phyloP scores from a whole-genome alignment of 305 asterid species.

The Solanum aculeatissimum region DNA sequence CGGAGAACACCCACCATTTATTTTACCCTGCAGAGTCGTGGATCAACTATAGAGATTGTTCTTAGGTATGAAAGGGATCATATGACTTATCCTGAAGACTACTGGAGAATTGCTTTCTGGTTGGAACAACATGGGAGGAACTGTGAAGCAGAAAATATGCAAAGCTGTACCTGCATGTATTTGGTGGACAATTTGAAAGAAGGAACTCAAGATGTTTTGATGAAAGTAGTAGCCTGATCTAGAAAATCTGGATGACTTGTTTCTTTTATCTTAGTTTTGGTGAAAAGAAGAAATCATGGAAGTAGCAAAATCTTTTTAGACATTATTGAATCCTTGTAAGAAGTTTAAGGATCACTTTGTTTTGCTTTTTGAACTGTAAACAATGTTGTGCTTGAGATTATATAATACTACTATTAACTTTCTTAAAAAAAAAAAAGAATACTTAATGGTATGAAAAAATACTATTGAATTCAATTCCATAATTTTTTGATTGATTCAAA shows the following conservation, averaged over 20 bases:
- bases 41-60: background rate
- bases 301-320: background rate
- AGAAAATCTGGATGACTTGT: background rate
- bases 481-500: background rate
- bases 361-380: background rate
- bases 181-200: background rate
- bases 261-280: background rate
- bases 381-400: background rate
- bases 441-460: background rate
- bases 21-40: background rate
- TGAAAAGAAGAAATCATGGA: background rate
- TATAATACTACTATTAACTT: background rate
- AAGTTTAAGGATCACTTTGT: background rate
- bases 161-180: background rate
- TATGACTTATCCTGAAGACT: background rate
- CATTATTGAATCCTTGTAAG: background rate
- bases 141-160: background rate
- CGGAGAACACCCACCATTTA: background rate
- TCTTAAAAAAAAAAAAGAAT: background rate
- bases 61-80: background rate
- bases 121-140: background rate
- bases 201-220: background rate
- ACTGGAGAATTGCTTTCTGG: background rate
- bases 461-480: background rate
- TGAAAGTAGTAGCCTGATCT: background rate